Conservation (phyloP, 257 asterid species). For the Eustoma russellianum region DNA sequence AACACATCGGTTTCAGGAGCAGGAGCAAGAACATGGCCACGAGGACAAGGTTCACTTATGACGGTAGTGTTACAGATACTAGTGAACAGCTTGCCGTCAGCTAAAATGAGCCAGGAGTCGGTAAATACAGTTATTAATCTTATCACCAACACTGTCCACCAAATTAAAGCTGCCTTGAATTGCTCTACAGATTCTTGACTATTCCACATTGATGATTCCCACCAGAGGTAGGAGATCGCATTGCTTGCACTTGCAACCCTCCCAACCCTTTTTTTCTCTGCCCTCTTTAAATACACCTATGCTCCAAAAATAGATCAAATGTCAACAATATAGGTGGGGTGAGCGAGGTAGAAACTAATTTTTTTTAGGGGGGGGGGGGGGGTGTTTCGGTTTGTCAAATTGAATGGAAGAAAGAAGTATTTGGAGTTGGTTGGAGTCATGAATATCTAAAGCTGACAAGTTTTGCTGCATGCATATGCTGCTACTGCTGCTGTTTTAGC, state of each 20-base stretch:
- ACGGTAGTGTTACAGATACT: conserved; percentile 79
- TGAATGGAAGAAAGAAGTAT: conserved; percentile 19
- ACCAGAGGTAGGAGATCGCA: neutral
- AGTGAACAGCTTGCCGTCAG: conserved; percentile 64
- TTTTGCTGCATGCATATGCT: conserved; percentile 27
- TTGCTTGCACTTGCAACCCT: neutral
- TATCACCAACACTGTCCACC: conserved; percentile 67
- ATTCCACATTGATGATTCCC: neutral
- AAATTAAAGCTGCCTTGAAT: conserved; percentile 80
- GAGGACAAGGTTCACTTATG: conserved; percentile 52
- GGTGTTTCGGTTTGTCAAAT: neutral
- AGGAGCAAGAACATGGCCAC: neutral
- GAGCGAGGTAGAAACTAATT: too few relatives aligned
- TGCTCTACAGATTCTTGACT: conserved; percentile 42
- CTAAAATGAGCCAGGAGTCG: conserved; percentile 78
- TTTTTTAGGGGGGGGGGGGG: too few relatives aligned
- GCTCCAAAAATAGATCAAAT: conserved; percentile 2
- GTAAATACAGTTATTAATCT: conserved; percentile 79
- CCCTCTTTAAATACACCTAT: conserved; percentile 12
- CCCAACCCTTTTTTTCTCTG: neutral
- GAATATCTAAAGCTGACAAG: conserved; percentile 52
- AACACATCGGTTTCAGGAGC: conserved; percentile 2
- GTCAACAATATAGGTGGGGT: neutral
- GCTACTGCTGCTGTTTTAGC: conserved; percentile 27
- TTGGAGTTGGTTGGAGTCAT: conserved; percentile 46